phyloP scores from a whole-genome alignment of 2,329 filamentous ascomycete genomes.

The Colletotrichum gigasporum region DNA sequence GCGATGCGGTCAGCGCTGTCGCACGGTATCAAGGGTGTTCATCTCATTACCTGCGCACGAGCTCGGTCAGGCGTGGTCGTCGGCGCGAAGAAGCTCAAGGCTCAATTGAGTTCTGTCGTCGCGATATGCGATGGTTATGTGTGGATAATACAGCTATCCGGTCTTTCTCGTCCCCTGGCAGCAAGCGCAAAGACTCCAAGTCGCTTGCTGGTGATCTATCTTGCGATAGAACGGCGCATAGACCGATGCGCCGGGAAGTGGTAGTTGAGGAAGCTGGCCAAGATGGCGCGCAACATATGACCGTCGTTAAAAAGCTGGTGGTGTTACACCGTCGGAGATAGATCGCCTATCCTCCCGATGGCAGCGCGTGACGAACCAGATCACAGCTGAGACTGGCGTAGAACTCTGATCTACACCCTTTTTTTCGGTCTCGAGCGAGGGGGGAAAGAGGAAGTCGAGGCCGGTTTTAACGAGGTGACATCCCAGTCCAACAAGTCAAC shows the following conservation, averaged over 20 bases:
- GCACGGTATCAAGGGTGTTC: not conserved
- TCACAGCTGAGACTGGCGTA: not conserved
- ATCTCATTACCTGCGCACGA: conserved; percentile 10
- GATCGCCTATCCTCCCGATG: not conserved
- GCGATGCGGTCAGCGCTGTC: conserved; percentile 6
- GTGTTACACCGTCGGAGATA: not conserved
- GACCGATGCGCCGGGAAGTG: conserved; percentile 45
- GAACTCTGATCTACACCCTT: not conserved
- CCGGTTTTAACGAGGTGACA: conserved; percentile 18
- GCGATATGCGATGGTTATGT: not conserved
- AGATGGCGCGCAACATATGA: conserved; percentile 25
- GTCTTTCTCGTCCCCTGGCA: conserved; percentile 67
- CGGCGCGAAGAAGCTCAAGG: not conserved
- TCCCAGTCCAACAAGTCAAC: conserved; percentile 8
- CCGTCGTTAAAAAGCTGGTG: not conserved
- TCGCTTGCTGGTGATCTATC: conserved; percentile 64
- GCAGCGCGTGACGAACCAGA: conserved; percentile 1
- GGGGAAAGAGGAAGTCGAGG: not conserved
- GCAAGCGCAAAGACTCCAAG: conserved; percentile 76
- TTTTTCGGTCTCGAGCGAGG: not conserved
- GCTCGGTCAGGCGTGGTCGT: not conserved
- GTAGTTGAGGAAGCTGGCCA: conserved; percentile 27
- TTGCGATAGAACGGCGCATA: conserved; percentile 52
- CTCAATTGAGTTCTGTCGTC: not conserved
- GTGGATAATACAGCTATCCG: conserved; percentile 37